Evolutionary conservation across 345 rosid species (phyloP).

Genomic region (Hirschfeldia incana): DNA sequence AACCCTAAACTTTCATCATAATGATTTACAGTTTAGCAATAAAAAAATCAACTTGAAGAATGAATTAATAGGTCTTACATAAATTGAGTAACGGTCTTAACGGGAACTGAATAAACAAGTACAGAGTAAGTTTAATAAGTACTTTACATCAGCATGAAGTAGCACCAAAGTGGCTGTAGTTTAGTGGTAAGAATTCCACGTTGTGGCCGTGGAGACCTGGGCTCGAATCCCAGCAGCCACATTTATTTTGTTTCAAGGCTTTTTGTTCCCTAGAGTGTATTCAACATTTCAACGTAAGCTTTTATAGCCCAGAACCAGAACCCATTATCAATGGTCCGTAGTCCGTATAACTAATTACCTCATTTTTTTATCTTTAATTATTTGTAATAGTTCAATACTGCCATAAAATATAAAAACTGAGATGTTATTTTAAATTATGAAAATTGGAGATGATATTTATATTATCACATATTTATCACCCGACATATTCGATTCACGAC

Average conservation of each 20-base stretch:
- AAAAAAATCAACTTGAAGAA: too few species aligned
- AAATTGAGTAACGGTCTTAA: neutral
- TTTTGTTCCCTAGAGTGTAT: neutral
- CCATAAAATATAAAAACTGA: neutral
- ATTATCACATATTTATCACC: neutral
- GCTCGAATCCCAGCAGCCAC: constrained; percentile 94
- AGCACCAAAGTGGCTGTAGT: neutral
- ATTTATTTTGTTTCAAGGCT: constrained; percentile 11
- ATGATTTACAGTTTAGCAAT: too few species aligned
- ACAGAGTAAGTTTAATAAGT: neutral
- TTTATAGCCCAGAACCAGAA: neutral
- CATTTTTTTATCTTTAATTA: too few species aligned
- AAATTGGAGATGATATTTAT: constrained; percentile 50
- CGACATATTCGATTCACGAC: neutral
- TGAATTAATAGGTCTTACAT: too few species aligned
- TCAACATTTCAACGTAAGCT: neutral
- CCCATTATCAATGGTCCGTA: neutral
- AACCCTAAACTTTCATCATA: too few species aligned
- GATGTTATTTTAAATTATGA: neutral
- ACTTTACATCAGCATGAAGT: neutral
- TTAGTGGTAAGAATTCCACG: constrained; percentile 54
- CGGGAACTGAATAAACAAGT: neutral
- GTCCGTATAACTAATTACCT: neutral
- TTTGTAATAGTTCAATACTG: neutral
- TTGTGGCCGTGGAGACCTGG: constrained; percentile 92